A percentile compares a stretch with the other conserved stretches of the same genome.
Conservation (phyloP, 2,329 filamentous ascomycete species). For the Drechslerella coelobrocha region DNA sequence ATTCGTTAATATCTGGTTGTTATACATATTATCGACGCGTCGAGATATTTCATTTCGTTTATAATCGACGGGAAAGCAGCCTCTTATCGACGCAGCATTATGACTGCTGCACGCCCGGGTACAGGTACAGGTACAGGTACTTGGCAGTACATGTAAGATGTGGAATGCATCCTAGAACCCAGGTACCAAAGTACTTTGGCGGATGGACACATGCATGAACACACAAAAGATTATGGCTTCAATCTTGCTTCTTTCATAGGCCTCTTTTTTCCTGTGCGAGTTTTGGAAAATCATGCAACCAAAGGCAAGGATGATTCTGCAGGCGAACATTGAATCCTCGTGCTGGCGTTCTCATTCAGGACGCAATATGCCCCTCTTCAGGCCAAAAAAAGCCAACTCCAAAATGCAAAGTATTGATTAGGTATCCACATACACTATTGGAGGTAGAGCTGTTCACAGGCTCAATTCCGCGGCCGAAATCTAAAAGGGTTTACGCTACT, state of each 20-base stretch:
- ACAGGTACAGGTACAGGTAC: slow-evolving; percentile 4
- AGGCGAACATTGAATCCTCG: too few species aligned
- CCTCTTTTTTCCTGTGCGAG: background rate
- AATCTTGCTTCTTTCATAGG: background rate
- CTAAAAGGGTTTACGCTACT: too few species aligned
- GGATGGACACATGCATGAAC: background rate
- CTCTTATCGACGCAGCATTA: slow-evolving; percentile 1
- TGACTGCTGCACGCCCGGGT: too few species aligned
- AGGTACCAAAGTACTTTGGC: background rate
- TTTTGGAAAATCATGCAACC: too few species aligned
- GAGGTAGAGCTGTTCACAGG: too few species aligned
- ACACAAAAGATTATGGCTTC: background rate
- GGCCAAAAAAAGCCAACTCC: too few species aligned
- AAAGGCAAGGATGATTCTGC: too few species aligned
- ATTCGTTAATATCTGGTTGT: background rate
- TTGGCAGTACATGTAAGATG: background rate
- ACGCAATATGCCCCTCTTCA: too few species aligned
- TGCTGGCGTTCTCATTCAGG: too few species aligned
- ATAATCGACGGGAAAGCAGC: background rate
- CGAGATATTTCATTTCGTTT: background rate
- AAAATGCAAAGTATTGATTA: too few species aligned
- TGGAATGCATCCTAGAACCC: background rate
- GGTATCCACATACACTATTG: too few species aligned
- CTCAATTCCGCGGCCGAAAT: too few species aligned
- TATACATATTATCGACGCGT: background rate